Evolutionary conservation across 73 alveolate genomes (phyloP).

Genomic region (Paraurostyla sp.): DNA sequence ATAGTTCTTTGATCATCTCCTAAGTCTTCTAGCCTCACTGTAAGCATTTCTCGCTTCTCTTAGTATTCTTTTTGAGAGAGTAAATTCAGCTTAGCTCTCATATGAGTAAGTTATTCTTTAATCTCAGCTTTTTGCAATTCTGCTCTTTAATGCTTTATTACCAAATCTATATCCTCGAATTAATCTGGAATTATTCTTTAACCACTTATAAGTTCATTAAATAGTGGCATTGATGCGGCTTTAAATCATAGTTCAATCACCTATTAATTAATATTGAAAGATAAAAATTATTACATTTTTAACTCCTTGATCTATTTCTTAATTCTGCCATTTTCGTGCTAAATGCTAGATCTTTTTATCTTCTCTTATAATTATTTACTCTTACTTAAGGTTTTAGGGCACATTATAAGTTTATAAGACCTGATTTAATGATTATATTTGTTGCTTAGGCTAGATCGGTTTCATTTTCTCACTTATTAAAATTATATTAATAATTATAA

Average conservation of each 20-base stretch:
- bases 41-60: neutral
- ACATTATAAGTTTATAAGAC: too few relatives aligned
- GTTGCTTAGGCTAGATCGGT: too few relatives aligned
- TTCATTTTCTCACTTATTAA: too few relatives aligned
- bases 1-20: neutral
- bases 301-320: too few relatives aligned
- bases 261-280: too few relatives aligned
- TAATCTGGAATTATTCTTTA: neutral
- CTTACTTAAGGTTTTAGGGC: too few relatives aligned
- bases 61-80: neutral
- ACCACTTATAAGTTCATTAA: neutral
- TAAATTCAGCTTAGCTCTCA: neutral
- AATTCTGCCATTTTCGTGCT: too few relatives aligned
- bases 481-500: too few relatives aligned
- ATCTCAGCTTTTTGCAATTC: neutral
- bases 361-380: too few relatives aligned
- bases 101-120: constrained; percentile 5
- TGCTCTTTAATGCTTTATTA: constrained; percentile 9
- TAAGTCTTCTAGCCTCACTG: neutral
- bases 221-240: neutral
- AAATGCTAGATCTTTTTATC: too few relatives aligned
- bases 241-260: neutral
- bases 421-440: too few relatives aligned
- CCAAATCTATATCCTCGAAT: neutral
- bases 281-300: too few relatives aligned